Conservation (phyloP, 352 stramenopile genomes). For the Globisporangium orthogonon region DNA sequence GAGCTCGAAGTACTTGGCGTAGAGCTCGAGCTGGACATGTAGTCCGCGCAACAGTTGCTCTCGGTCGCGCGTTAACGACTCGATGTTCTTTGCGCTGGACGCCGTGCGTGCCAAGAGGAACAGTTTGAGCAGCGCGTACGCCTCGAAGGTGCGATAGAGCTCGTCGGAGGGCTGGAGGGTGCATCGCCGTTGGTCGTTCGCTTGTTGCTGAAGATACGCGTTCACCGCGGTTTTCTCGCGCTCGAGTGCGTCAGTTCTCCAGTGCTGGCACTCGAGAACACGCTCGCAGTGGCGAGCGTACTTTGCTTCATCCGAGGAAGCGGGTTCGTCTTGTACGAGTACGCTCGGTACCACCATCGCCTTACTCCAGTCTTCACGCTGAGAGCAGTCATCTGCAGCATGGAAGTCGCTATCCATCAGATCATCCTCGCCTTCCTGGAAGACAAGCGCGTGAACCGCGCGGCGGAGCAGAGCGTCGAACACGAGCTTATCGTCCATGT, state of each 20-base stretch:
- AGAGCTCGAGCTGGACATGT: constrained; percentile 46
- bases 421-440: background rate
- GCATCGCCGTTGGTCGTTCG: constrained; percentile 1
- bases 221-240: constrained; percentile 33
- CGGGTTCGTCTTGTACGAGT: background rate
- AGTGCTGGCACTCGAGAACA: constrained; percentile 27
- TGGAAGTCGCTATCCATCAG: background rate
- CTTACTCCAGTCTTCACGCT: no score
- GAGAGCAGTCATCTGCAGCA: background rate
- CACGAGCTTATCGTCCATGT: constrained; percentile 12
- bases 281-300: constrained; percentile 10
- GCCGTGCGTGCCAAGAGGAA: constrained; percentile 30
- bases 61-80: background rate
- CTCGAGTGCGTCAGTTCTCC: constrained; percentile 21
- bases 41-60: constrained; percentile 20
- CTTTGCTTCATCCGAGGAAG: constrained; percentile 2
- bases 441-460: constrained; percentile 45
- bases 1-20: constrained; percentile 47
- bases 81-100: no score
- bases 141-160: constrained; percentile 19
- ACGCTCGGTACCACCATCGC: no score
- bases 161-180: background rate
- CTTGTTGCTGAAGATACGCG: constrained; percentile 13
- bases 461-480: constrained; percentile 34
- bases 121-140: constrained; percentile 53